Base-by-base conservation (phyloP, 495 filamentous ascomycete species). In the Neurospora africana region DNA sequence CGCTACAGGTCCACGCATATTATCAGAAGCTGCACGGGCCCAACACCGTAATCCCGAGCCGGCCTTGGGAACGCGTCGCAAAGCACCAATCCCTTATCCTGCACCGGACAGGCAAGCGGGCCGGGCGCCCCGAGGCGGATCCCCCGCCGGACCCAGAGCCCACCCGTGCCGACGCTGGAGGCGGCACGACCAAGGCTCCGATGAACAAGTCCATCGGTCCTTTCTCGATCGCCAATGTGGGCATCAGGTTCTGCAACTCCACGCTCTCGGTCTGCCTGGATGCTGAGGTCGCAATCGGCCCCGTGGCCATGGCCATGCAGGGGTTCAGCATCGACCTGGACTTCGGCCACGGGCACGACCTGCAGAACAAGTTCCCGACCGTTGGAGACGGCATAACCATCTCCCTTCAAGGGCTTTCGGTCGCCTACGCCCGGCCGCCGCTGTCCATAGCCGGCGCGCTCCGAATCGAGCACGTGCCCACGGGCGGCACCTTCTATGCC, bases 201-300 rank as follows among this genome's bases (percentile, higher is more conserved):
- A 41, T 75, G 35, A 71, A 71, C 1, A 72, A 69, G 65, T 38
- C 40, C 5, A 9, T 69, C 6, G 73, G 75, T 10, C 72, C 72
- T 36, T 53, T 81, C 5, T 70, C 75, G 6, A 74, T 81, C 58
- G 69, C 68, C 33, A 76, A 81, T 53, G 72, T 85, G 15, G 82
- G 82, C 2, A 71, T 85, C 15, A 68, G 78, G 44, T 83, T 77
- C 74, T 74, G 73, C 19, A 68, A 76, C 40, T 70, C 73, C 11
- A 69, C 36, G 11, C 76, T 84, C 1, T 43, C 53, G 19, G 58
- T 85, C 33, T 70, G 74, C 19, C 72, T 85, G 11, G 79, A 83
- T 69, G 82, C 82, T 2, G 75, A 77, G 10, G 71, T 84, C 53
- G 15, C 71, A 10, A 70, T 85, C 9, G 83, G 83, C 2, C 82